Percentiles rank a stretch among this genome's conserved stretches.
Evolutionary conservation across 202 grass and related monocot species (phyloP).

Genomic region (Elaeis oleifera): DNA sequence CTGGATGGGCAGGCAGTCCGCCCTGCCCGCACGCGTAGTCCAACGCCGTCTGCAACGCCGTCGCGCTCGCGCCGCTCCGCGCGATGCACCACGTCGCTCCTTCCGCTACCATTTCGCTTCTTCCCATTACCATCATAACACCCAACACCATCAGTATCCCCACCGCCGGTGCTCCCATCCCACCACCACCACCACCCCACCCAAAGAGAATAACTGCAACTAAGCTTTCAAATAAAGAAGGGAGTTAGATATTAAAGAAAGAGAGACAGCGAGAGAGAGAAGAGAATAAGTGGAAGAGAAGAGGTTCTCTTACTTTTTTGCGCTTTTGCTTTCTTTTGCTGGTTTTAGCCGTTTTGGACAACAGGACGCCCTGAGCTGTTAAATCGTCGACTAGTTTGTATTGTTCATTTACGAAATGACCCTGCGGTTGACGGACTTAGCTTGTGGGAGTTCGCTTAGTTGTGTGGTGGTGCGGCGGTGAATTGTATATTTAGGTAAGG

Average conservation of each 20-base stretch:
- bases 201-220: not conserved
- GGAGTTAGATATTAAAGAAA: no score
- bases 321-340: no score
- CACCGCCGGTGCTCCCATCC: slow-evolving; percentile 8
- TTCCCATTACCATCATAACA: not conserved
- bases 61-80: slow-evolving; percentile 34
- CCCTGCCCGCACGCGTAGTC: slow-evolving; percentile 55
- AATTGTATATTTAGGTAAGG: no score
- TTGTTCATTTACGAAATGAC: no score
- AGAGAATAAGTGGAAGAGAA: slow-evolving; percentile 20
- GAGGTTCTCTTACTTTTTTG: not conserved
- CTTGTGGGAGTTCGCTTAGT: no score
- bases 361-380: no score
- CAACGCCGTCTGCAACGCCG: slow-evolving; percentile 43
- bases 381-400: no score
- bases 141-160: slow-evolving; percentile 1
- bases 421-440: no score
- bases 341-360: no score
- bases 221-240: no score
- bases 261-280: not conserved
- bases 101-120: not conserved
- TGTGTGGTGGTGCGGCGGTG: no score
- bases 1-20: slow-evolving; percentile 72
- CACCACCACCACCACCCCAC: slow-evolving; percentile 9
- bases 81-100: slow-evolving; percentile 65